Conservation (phyloP, 805 yeast species). For the Lipomyces chichibuensis region DNA sequence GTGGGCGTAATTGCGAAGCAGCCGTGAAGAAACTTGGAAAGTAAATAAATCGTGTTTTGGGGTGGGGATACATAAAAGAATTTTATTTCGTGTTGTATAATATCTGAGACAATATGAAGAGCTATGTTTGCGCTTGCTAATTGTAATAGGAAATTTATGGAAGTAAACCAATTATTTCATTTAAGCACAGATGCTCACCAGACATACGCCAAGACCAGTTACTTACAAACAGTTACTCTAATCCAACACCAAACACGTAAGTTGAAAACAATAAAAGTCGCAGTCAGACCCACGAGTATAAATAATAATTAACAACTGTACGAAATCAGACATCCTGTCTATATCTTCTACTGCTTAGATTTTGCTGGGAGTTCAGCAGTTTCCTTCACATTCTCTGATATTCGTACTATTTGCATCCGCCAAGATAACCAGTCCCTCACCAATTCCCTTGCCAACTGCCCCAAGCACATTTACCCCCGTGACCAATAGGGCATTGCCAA, state of each 20-base stretch:
- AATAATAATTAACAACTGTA: background rate
- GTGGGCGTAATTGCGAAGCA: background rate
- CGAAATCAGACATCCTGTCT: background rate
- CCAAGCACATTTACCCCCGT: conserved; percentile 11
- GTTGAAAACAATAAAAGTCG: background rate
- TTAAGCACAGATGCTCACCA: background rate
- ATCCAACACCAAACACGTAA: background rate
- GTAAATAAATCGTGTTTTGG: background rate
- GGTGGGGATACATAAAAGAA: background rate
- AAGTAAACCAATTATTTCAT: background rate
- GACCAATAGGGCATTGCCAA: conserved; percentile 11
- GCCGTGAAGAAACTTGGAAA: background rate
- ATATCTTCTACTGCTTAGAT: background rate
- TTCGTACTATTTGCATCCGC: background rate
- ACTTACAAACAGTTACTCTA: background rate
- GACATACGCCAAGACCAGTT: background rate
- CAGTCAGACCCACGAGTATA: background rate
- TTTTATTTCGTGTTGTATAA: background rate
- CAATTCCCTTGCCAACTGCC: conserved; percentile 27
- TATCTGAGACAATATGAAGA: background rate
- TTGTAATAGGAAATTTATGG: background rate
- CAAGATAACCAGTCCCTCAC: conserved; percentile 19
- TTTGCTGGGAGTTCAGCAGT: background rate
- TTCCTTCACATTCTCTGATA: background rate
- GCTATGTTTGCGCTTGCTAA: background rate